Evolutionary conservation across 495 filamentous ascomycete species (phyloP).

Genomic region (Tuber indicum): DNA sequence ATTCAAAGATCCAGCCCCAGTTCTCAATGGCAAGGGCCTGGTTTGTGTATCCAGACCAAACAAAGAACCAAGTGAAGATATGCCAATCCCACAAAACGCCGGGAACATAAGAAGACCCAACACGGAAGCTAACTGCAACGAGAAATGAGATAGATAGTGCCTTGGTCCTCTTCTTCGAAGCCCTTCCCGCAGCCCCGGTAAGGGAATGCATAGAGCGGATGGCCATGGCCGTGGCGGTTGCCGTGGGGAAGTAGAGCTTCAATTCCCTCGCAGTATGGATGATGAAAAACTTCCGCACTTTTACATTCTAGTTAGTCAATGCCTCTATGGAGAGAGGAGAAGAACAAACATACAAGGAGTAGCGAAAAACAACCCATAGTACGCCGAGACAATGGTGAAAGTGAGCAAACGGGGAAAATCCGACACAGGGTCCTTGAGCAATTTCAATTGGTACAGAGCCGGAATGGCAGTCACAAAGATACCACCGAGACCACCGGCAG

Average conservation of each 20-base stretch:
- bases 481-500: slow-evolving; percentile 56
- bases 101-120: slow-evolving; percentile 56
- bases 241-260: slow-evolving; percentile 55
- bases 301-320: slow-evolving; percentile 13
- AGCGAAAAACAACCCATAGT: slow-evolving; percentile 62
- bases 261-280: slow-evolving; percentile 59
- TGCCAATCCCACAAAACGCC: slow-evolving; percentile 66
- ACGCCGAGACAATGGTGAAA: slow-evolving; percentile 58
- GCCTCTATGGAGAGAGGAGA: not conserved
- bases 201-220: slow-evolving; percentile 61
- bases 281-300: slow-evolving; percentile 62
- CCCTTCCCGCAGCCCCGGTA: slow-evolving; percentile 46
- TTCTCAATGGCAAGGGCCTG: slow-evolving; percentile 55
- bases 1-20: slow-evolving; percentile 62
- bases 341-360: slow-evolving; percentile 47
- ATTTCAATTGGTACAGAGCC: slow-evolving; percentile 55
- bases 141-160: slow-evolving; percentile 52
- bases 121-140: slow-evolving; percentile 50
- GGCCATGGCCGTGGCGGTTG: slow-evolving; percentile 58
- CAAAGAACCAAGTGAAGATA: slow-evolving; percentile 57
- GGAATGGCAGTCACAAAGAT: slow-evolving; percentile 61
- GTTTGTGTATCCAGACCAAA: slow-evolving; percentile 55
- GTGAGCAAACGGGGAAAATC: slow-evolving; percentile 57
- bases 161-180: slow-evolving; percentile 57
- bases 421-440: slow-evolving; percentile 50